Conservation (phyloP, 768 basidiomycete species). For the Tylopilus balloui region DNA sequence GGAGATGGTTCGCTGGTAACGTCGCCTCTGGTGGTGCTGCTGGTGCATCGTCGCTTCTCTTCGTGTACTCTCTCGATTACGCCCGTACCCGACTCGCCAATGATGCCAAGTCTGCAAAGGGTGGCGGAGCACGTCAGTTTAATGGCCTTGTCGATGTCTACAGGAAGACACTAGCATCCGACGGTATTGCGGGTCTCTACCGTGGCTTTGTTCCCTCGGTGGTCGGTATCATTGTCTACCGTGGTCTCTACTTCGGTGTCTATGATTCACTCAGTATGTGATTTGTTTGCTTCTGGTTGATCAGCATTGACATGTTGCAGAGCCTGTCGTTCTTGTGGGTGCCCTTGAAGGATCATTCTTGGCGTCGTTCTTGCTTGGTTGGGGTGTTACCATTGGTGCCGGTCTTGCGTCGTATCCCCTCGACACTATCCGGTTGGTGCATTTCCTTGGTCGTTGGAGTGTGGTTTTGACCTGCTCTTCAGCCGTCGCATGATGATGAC, state of each 20-base stretch:
- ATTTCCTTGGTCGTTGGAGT: neutral
- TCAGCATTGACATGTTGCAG: conserved; percentile 37
- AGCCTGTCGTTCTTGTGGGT: conserved; percentile 97
- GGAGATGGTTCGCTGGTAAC: conserved; percentile 98
- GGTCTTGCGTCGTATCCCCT: conserved; percentile 97
- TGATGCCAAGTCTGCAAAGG: conserved; percentile 94
- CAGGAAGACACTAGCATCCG: conserved; percentile 93
- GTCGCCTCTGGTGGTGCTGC: conserved; percentile 98
- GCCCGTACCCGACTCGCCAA: conserved; percentile 99
- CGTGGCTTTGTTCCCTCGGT: conserved; percentile 99
- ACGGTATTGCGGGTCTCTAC: conserved; percentile 98
- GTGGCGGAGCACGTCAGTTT: conserved; percentile 93
- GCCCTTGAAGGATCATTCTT: conserved; percentile 93
- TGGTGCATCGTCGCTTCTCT: conserved; percentile 96
- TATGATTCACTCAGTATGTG: conserved; percentile 90
- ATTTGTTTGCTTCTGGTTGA: conserved; percentile 23
- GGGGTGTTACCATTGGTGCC: conserved; percentile 99
- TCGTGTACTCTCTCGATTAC: conserved; percentile 99
- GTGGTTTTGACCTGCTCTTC: conserved; percentile 20
- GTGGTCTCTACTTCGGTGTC: conserved; percentile 99
- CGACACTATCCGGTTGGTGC: conserved; percentile 74
- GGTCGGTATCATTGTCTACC: conserved; percentile 99
- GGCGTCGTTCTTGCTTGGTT: conserved; percentile 94
- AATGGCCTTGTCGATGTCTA: conserved; percentile 98
- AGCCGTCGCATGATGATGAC: conserved; percentile 99